phyloP scores from a whole-genome alignment of 352 stramenopile species.

The Aphanomyces astaci region DNA sequence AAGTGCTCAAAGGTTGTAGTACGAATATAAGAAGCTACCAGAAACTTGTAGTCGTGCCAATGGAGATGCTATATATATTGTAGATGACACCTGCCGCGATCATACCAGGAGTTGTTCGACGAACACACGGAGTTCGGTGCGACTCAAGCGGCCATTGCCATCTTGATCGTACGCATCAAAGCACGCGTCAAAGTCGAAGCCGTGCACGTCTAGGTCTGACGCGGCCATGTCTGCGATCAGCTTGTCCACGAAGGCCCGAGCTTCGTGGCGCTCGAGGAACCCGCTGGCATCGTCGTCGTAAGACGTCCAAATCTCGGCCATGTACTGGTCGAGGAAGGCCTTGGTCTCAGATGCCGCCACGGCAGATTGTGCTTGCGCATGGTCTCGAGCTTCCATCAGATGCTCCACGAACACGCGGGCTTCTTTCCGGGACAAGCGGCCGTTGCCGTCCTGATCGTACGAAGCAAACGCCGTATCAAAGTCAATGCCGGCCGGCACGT shows the following conservation, averaged over 20 bases:
- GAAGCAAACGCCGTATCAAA: conserved; percentile 17
- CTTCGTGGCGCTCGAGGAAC: conserved; percentile 16
- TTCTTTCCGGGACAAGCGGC: conserved; percentile 7
- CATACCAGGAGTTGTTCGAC: conserved; percentile 7
- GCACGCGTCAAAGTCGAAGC: conserved; percentile 22
- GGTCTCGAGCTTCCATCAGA: not conserved
- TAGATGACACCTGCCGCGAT: too few species aligned
- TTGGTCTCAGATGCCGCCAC: not conserved
- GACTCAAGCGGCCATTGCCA: conserved; percentile 6
- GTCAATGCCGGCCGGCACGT: not conserved
- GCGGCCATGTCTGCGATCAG: conserved; percentile 14
- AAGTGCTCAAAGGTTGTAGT: too few species aligned
- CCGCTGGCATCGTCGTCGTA: conserved; percentile 20
- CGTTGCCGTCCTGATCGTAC: conserved; percentile 10
- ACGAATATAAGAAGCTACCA: too few species aligned
- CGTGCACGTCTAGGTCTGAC: not conserved
- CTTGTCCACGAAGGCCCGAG: conserved; percentile 11
- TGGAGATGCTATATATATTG: too few species aligned
- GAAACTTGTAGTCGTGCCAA: too few species aligned
- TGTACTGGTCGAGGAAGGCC: conserved; percentile 9
- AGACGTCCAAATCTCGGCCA: conserved; percentile 4
- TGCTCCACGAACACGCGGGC: conserved; percentile 12
- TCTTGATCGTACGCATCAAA: conserved; percentile 20
- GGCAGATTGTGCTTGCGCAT: not conserved
- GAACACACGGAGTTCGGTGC: conserved; percentile 21